Conservation (phyloP, 345 rosid genomes). For the Populus deltoides region DNA sequence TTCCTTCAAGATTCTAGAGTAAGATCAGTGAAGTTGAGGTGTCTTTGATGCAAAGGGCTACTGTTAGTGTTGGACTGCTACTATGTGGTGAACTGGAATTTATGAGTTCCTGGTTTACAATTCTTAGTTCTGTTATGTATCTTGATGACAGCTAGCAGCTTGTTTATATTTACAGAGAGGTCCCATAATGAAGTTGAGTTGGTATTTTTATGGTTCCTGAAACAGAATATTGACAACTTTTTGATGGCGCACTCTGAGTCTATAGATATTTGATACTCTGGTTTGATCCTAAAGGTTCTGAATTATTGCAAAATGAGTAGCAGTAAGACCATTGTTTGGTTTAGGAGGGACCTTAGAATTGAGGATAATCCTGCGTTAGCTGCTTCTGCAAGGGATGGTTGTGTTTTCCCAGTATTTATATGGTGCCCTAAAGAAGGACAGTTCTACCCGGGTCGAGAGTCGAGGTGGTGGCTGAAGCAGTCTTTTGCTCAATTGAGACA, state of each 20-base stretch:
- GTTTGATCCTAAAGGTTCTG: conserved; percentile 14
- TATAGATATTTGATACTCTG: background rate
- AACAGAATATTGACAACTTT: background rate
- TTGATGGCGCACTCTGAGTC: background rate
- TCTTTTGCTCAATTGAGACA: conserved; percentile 62
- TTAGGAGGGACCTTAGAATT: conserved; percentile 90
- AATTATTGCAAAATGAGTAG: conserved; percentile 32
- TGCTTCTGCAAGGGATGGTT: conserved; percentile 76
- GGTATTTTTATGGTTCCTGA: conserved; percentile 6
- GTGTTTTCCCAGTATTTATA: conserved; percentile 70
- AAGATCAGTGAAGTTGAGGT: background rate
- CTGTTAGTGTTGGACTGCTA: background rate
- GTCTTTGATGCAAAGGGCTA: conserved; percentile 15
- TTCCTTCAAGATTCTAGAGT: background rate
- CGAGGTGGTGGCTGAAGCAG: conserved; percentile 98
- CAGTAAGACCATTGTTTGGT: conserved; percentile 81
- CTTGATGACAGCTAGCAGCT: background rate
- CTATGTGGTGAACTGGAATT: background rate
- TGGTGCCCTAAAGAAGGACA: conserved; percentile 95
- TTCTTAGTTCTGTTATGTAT: background rate
- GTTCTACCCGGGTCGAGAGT: conserved; percentile 86
- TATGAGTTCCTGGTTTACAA: background rate
- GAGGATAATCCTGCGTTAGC: conserved; percentile 99
- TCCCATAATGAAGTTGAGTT: background rate
- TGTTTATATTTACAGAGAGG: conserved; percentile 1